Evolutionary conservation across 257 asterid species (phyloP), one percentile per base, ranked within the genome.

Genomic region (Cynanchum wilfordii): DNA sequence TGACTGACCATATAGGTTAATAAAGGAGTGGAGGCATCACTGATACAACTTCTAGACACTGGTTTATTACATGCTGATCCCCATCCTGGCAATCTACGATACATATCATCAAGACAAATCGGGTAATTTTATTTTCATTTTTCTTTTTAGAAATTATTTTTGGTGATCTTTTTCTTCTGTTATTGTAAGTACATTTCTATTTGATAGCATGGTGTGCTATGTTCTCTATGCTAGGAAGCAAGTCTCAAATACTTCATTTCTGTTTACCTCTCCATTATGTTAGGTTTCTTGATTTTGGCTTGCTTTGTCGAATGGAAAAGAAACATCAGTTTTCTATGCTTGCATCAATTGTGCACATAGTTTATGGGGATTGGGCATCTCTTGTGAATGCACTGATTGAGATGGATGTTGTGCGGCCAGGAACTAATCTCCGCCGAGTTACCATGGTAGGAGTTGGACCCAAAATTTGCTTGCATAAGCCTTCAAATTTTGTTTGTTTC

Each of bases 41-140:
- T 94, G 54, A 56, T 94, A 79, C 99, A 94, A 86, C 97, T 94
- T 80, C 96, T 94, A 62, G 99, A 94, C 74, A 94, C 98, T 85
- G 99, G 99, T 70, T 68, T 89, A 69, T 74, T 94, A 87, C 99
- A 94, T 80, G 99, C 97, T 71, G 99, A 94, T 79, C 97, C 99
- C 38, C 99, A 94, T 81, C 96, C 97, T 70, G 99, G 99, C 80
- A 94, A 94, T 81, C 66, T 94, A 82, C 90, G 97, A 44, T 89
- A 88, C 74, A 74, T 83, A 52, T 70, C 94, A 67, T 80, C 96
- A 50, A 94, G 93, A 77, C 88, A 86, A 81, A 81, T 94, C 70
- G 99, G 99, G 99, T 94, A 87, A 9, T 66, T 5, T 47, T 73
- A 33, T 52, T 77, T 75, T 69, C 66, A 72, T 50, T 59, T 38